Conservation (phyloP, 371 early-diverging fungal genomes). For the Rhizopus stolonifer region DNA sequence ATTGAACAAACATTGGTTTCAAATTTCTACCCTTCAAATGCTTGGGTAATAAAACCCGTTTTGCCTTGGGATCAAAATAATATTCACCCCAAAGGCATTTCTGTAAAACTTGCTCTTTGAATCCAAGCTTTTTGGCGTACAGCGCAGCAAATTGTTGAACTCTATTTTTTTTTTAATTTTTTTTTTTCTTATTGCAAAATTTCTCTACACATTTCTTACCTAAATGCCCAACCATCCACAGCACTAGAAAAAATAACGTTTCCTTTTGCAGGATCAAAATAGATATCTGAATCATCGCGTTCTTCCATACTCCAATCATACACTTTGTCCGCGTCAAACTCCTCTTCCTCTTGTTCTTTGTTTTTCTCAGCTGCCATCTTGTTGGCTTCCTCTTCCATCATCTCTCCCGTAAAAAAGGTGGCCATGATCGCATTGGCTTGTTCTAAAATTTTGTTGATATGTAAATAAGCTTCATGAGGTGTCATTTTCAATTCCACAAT, state of each 20-base stretch:
- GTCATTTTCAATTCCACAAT: slow-evolving; percentile 92
- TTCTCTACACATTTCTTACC: slow-evolving; percentile 37
- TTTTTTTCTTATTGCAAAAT: not conserved
- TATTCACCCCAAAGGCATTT: slow-evolving; percentile 95
- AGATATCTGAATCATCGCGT: slow-evolving; percentile 88
- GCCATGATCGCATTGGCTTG: slow-evolving; percentile 96
- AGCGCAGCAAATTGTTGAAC: slow-evolving; percentile 89
- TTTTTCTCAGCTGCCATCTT: slow-evolving; percentile 56
- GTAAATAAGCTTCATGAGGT: slow-evolving; percentile 87
- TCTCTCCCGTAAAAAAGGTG: slow-evolving; percentile 86
- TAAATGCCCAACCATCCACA: slow-evolving; percentile 98
- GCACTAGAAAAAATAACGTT: slow-evolving; percentile 97
- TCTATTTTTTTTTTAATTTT: slow-evolving; percentile 30
- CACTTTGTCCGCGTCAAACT: slow-evolving; percentile 43
- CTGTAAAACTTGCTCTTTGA: slow-evolving; percentile 73
- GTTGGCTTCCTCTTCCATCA: slow-evolving; percentile 84
- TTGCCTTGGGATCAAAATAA: slow-evolving; percentile 93
- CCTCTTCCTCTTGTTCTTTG: slow-evolving; percentile 36
- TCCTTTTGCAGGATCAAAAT: slow-evolving; percentile 92
- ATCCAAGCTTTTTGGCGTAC: slow-evolving; percentile 87
- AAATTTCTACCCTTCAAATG: slow-evolving; percentile 78
- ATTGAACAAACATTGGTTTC: slow-evolving; percentile 95
- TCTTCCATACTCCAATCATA: slow-evolving; percentile 86
- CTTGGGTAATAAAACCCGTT: slow-evolving; percentile 83
- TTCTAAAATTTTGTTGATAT: slow-evolving; percentile 89